Evolutionary conservation across 2,329 filamentous ascomycete genomes (phyloP), one percentile per base, ranked within the genome.

Genomic region (Sordariomycetes sp.): DNA sequence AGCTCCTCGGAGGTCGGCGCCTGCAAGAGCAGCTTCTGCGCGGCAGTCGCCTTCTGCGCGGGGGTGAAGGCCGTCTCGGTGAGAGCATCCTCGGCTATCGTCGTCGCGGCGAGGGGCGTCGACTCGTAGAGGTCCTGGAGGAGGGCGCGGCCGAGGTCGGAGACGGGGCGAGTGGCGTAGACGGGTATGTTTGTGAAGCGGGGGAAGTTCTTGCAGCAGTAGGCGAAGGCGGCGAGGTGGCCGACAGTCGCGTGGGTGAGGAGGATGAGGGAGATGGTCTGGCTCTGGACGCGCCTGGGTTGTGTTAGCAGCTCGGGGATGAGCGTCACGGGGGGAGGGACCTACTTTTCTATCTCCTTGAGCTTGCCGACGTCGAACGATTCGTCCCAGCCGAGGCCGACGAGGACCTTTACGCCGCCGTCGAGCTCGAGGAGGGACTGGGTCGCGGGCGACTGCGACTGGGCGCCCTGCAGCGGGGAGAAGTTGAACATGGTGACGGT

Each of bases 401-500:
- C 83, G 57, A 99, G 80, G 56, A 99, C 84, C 71, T 97, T 97
- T 73, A 99, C 87, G 59, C 92, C 94, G 62, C 92, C 92, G 74
- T 99, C 94, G 58, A 99, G 86, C 75, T 97, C 92, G 53, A 99
- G 77, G 39, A 99, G 82, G n/a, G 94, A 97, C 70, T 96, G 90
- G 61, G 90, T 95, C 51, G 92, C 91, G 59, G 85, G 78, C 53
- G 90, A 94, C 62, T 87, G 82, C 55, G 89, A 91, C 66, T 95
- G 89, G 60, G 94, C 92, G 68, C 94, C 94, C 64, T 96, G 85
- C 59, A 99, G 78, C 53, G 94, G 85, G 66, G 88, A 95, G 73
- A 97, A 96, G 62, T 87, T 95, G 77, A 99, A 97, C 94, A 99
- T 99, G 65, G 62, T 72, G 68, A 64, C 61, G 10, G 51, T 50